phyloP scores from a whole-genome alignment of 1,139 yeast genomes.

The Pneumocystis canis region DNA sequence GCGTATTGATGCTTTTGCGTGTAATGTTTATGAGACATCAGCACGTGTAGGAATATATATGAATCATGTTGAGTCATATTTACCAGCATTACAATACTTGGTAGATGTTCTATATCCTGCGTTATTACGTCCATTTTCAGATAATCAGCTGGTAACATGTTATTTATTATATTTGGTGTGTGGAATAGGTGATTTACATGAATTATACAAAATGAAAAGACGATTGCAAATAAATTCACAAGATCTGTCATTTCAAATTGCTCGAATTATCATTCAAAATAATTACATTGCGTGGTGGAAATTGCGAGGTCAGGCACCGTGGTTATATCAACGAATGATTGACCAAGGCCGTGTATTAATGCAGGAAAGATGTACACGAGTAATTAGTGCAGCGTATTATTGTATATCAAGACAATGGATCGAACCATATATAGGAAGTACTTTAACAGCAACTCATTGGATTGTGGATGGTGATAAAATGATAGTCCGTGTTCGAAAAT shows the following conservation, averaged over 20 bases:
- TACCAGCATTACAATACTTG: slow-evolving; percentile 16
- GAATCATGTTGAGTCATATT: slow-evolving; percentile 17
- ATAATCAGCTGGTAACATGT: not conserved
- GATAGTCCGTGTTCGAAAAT: not conserved
- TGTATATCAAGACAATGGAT: not conserved
- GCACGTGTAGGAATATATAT: slow-evolving; percentile 15
- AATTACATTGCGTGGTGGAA: not conserved
- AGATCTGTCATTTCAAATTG: not conserved
- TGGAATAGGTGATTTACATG: not conserved
- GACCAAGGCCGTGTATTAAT: not conserved
- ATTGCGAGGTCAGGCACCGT: not conserved
- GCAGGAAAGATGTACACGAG: not conserved
- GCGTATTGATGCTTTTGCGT: slow-evolving; percentile 12
- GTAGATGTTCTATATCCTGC: slow-evolving; percentile 14
- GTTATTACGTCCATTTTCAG: not conserved
- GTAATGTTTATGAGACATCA: slow-evolving; percentile 12
- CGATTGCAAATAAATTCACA: not conserved
- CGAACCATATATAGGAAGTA: not conserved
- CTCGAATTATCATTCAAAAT: not conserved
- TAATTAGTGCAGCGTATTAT: not conserved
- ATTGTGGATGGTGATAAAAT: not conserved
- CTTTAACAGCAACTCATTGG: not conserved
- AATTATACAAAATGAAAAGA: not conserved
- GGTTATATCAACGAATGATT: not conserved
- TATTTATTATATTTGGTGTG: not conserved